These are phyloP conservation scores for Serendipita sp. DNA, from an alignment of 768 basidiomycete genomes.

Conservation along the genomic window DNA sequence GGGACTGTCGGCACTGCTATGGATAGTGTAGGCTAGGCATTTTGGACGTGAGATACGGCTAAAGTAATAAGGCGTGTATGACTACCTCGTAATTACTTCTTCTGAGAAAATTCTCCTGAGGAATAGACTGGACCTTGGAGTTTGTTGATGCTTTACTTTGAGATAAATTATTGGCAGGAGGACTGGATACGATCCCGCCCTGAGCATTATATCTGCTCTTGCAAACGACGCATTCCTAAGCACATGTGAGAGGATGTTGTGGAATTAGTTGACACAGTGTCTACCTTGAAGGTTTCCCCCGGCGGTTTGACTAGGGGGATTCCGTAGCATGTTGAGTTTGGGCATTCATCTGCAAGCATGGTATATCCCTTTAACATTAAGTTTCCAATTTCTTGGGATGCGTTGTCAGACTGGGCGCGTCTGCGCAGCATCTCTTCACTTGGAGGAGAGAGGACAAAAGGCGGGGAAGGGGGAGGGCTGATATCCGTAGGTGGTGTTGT, in stretches of 20 bases:
- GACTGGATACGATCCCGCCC: not conserved
- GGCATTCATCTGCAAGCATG: slow-evolving; percentile 80
- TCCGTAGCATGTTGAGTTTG: slow-evolving; percentile 51
- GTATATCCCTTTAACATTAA: slow-evolving; percentile 71
- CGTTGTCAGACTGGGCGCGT: slow-evolving; percentile 65
- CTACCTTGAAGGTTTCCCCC: not conserved
- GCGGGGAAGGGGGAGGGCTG: slow-evolving; percentile 45
- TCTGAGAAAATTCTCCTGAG: too few relatives aligned
- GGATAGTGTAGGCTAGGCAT: too few relatives aligned
- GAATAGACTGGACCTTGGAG: too few relatives aligned
- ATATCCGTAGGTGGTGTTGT: slow-evolving; percentile 71
- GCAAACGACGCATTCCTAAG: slow-evolving; percentile 71
- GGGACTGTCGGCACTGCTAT: too few relatives aligned
- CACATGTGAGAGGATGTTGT: not conserved
- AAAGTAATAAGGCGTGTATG: too few relatives aligned
- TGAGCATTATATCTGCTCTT: slow-evolving; percentile 43
- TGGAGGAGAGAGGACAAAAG: slow-evolving; percentile 35
- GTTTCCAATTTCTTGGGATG: slow-evolving; percentile 66
- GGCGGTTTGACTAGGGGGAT: slow-evolving; percentile 74
- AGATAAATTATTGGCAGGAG: too few relatives aligned
- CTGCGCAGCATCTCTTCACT: slow-evolving; percentile 50
- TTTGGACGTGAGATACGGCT: too few relatives aligned
- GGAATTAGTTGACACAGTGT: not conserved
- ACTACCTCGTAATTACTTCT: too few relatives aligned
- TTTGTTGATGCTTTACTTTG: too few relatives aligned